A percentile compares a stretch with the other conserved stretches of the same genome.
These are phyloP conservation scores for Clonostachys byssicola DNA, from an alignment of 2,329 filamentous ascomycete genomes.

Conservation along the genomic window DNA sequence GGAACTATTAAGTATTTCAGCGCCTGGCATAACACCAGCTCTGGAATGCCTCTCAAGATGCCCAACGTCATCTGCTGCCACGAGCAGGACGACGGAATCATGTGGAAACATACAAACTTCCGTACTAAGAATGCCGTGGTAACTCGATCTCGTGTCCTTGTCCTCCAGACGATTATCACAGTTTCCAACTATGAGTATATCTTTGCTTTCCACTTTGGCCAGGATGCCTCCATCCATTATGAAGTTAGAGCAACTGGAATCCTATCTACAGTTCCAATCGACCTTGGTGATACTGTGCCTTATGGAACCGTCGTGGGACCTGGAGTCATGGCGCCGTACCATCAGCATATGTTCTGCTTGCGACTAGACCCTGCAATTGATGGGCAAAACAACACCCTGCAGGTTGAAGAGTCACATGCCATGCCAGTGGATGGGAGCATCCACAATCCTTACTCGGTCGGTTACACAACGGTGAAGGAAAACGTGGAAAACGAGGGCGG, in stretches of 20 bases:
- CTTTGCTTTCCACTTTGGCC: conserved; percentile 44
- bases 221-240: conserved; percentile 37
- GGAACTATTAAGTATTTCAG: conserved; percentile 49
- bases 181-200: conserved; percentile 61
- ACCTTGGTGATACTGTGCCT: conserved; percentile 40
- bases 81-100: conserved; percentile 42
- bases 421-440: conserved; percentile 34
- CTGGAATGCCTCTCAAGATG: conserved; percentile 20
- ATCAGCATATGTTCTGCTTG: conserved; percentile 64
- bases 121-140: conserved; percentile 52
- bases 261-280: conserved; percentile 36
- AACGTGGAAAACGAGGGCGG: conserved; percentile 35
- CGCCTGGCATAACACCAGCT: conserved; percentile 20
- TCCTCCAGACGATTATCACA: conserved; percentile 59
- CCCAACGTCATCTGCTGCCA: conserved; percentile 29
- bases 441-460: conserved; percentile 48
- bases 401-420: conserved; percentile 27
- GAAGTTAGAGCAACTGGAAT: conserved; percentile 37
- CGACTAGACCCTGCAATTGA: conserved; percentile 64
- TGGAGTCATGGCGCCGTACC: conserved; percentile 60
- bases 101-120: conserved; percentile 61
- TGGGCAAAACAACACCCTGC: conserved; percentile 50
- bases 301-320: conserved; percentile 60
- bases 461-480: conserved; percentile 34
- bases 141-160: conserved; percentile 48